Evolutionary conservation across 345 rosid genomes (phyloP), one percentile per base, ranked within the genome.

Genomic region (Alliaria petiolata): DNA sequence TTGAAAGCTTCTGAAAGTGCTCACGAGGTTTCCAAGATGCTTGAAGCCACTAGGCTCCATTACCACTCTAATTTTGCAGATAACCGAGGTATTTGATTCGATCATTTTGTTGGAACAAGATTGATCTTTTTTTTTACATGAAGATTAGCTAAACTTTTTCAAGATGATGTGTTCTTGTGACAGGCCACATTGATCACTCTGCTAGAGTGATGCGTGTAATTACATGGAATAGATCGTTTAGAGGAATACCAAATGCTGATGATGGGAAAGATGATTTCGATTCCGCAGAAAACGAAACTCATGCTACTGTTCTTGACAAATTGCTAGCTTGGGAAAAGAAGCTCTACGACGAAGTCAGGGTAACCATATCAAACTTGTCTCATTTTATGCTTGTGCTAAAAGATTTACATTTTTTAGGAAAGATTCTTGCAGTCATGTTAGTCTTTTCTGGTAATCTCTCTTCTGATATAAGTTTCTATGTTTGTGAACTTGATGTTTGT

Each of bases 61-160:
- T 95, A 90, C 81, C 99, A 95, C 80, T 95, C 98, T n/a, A 95
- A 95, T 79, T 95, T 92, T 69, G 97, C 98, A 1, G 98, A 95
- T 80, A 89, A 92, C 81, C 76, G 97, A 46, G 93, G 98, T 92
- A 83, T 58, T 9, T 7, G 20, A 38, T 60, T 13, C 16, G 13
- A 16, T 39, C 25, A 22, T 22, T 22, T 8, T 39, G 0, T 16
- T 38, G 10, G 8, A 15, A 33, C 31, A 25, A 36, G 17, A 42
- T n/a, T 43, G 28, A 38, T 42, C 1, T n/a, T n/a, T n/a, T 33
- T 22, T 25, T 22, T 9, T 8, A 8, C 40, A 39, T 14, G 12
- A 12, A 5, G 16, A 11, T 40, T 60, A 46, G 69, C 68, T 51
- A 42, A 22, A 19, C 3, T 8, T 8, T n/a, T 51, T 3, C 8